Base-by-base conservation (phyloP, 1,139 yeast genomes). In the Protomyces inundatus region DNA sequence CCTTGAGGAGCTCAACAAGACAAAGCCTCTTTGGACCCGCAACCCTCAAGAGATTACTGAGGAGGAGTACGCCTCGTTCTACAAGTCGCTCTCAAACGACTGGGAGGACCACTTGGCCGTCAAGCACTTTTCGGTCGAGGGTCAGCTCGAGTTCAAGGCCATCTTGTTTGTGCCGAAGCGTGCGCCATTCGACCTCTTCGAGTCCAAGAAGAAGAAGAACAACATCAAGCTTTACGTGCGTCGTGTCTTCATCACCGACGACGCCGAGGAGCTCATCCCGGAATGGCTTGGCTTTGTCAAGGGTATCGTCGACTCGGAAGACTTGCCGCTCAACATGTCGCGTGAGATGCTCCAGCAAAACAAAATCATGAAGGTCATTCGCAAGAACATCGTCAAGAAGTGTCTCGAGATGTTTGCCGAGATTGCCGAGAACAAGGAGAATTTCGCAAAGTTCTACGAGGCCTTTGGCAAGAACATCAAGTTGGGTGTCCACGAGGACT, bases 41-140 rank as follows among this genome's bases (percentile, higher is more conserved):
- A 88, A 87, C 83, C 98, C 99, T 77, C 81, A 95, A 73, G 99
- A 95, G 70, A 96, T 95, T 72, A 85, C 97, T 71, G 95, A 90
- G 83, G 98, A 95, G 71, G 99, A 95, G 82, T 95, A 95, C 84
- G 93, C 95, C 76, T 95, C 98, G 69, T 95, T 95, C 88, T 95
- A 95, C 88, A 95, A 95, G 84, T 90, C 98, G 64, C 93, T 95
- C 75, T 91, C 98, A 66, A 95, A 95, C 81, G 99, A 95, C 80
- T 95, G 98, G 98, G 98, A 93, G 83, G 98, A 93, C 78, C 99
- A 97, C 81, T 86, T 93, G 78, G 98, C 98, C 71, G 98, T 93
- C 73, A 95, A 95, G 86, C 99, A 95, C 82, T 95, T 95, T 83
- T 90, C 97, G 65, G 99, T 95, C 77, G 99, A 95, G 83, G 99